Base-by-base conservation (phyloP, 805 yeast genomes). In the Candida maltosa region DNA sequence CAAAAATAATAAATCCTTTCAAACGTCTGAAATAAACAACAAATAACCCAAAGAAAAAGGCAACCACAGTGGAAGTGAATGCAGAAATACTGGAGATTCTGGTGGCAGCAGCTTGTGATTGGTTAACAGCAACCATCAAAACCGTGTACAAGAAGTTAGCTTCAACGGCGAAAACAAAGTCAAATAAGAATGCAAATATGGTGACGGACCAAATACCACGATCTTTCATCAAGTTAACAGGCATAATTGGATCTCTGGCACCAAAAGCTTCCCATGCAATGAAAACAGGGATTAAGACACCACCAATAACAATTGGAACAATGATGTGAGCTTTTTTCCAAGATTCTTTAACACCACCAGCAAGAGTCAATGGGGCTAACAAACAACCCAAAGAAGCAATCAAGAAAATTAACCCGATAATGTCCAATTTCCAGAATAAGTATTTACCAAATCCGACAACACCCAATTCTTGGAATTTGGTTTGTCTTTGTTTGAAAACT, bases 121-220 rank as follows among this genome's bases (percentile, higher is more conserved):
- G 79, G 48, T 75, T 62, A 51, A 82, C 73, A 3, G 82, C 81
- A 20, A 83, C 85, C 30, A 76, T 48, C 41, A 84, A 62, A 16
- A 82, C 81, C 0, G 88, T 71, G 58, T 78, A 83, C 56, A 84
- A 54, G 55, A 71, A 84, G 47, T 78, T 84, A 41, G 78, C 76
- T 34, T 82, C 87, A 81, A 82, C 75, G 55, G 77, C 73, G 73
- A 75, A 81, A 35, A 79, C 64, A 50, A 79, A 71, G 58, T 80
- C 74, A 40, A 80, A 65, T 42, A 82, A 58, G 38, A 80, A 56
- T 3, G 76, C 81, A 42, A 82, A 69, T 20, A 66, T 49, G 39
- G 81, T 49, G n/a, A 89, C 83, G 10, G 86, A 63, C 83, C 86
- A 80, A 21, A 83, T 80, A 42, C 83, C 85, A 46, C 87, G 74